Percentiles rank a stretch among this genome's conserved stretches.
phyloP scores from a whole-genome alignment of 768 basidiomycete species.

The Mycena olivaceomarginata region DNA sequence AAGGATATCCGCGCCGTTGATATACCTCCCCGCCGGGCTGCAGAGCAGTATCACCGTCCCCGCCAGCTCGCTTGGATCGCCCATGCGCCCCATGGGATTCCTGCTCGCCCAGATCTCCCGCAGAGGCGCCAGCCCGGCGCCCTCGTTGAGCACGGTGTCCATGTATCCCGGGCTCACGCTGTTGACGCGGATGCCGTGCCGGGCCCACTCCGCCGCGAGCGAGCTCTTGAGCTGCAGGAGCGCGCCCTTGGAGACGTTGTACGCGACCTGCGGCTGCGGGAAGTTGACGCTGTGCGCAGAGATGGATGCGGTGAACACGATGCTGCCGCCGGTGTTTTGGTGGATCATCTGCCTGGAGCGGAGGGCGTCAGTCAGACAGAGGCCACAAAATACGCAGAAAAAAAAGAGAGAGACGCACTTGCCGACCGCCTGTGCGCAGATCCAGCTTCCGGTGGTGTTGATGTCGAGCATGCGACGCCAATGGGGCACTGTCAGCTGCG shows the following conservation, averaged over 20 bases:
- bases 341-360: constrained; percentile 61
- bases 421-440: constrained; percentile 64
- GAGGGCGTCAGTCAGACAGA: background rate
- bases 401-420: constrained; percentile 50
- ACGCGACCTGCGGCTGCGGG: constrained; percentile 63
- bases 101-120: constrained; percentile 59
- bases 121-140: constrained; percentile 54
- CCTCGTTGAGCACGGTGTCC: constrained; percentile 64
- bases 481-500: constrained; percentile 53
- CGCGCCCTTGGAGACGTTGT: constrained; percentile 65
- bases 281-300: constrained; percentile 64
- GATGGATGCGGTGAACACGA: constrained; percentile 65
- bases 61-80: constrained; percentile 61
- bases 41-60: constrained; percentile 63
- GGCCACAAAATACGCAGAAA: background rate
- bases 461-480: constrained; percentile 63
- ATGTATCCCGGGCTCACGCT: constrained; percentile 66
- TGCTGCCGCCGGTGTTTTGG: constrained; percentile 62
- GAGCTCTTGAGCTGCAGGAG: constrained; percentile 61
- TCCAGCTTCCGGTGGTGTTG: constrained; percentile 67
- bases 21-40: constrained; percentile 64
- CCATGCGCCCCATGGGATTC: constrained; percentile 67
- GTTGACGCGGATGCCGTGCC: constrained; percentile 64
- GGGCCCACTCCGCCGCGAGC: constrained; percentile 64
- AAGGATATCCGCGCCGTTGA: constrained; percentile 64